Percentiles rank a stretch among this genome's conserved stretches.
Evolutionary conservation across 352 stramenopile species (phyloP).

Genomic region (Pythium myriotylum): DNA sequence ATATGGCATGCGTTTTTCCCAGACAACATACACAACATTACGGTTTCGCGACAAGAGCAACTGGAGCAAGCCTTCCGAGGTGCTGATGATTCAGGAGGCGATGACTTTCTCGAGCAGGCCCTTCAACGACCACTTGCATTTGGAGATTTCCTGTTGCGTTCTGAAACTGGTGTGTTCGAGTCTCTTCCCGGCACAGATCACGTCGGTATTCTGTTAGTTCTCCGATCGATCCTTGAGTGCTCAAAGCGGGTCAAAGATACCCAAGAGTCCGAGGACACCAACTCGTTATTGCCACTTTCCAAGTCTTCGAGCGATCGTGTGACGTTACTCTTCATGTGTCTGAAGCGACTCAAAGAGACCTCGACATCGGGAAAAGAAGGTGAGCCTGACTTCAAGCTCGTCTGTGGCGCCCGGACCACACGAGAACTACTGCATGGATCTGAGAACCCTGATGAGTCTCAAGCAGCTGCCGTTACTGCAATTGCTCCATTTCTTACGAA

Average conservation of each 20-base stretch:
- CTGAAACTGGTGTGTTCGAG: constrained; percentile 50
- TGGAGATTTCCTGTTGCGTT: constrained; percentile 54
- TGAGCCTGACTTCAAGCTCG: constrained; percentile 54
- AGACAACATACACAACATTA: neutral
- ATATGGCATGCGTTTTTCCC: constrained; percentile 50
- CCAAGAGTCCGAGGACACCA: constrained; percentile 6
- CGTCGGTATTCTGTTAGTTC: constrained; percentile 64
- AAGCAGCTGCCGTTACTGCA: constrained; percentile 41
- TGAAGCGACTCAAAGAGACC: constrained; percentile 75
- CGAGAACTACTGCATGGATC: constrained; percentile 38
- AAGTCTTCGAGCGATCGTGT: constrained; percentile 59
- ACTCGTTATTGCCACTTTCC: constrained; percentile 42
- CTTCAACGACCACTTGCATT: constrained; percentile 57
- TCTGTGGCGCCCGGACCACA: constrained; percentile 43
- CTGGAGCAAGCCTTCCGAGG: constrained; percentile 67
- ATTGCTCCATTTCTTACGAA: constrained; percentile 52
- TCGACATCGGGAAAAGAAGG: constrained; percentile 14
- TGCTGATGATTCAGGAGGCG: constrained; percentile 12
- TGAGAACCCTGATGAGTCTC: constrained; percentile 4
- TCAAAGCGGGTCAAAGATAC: constrained; percentile 50
- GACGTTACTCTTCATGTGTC: constrained; percentile 75
- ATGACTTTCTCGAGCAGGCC: constrained; percentile 69
- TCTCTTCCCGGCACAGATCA: constrained; percentile 63
- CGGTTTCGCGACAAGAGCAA: constrained; percentile 49
- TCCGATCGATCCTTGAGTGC: constrained; percentile 78